These are phyloP conservation scores for Kwoniella newhampshirensis DNA, from an alignment of 768 basidiomycete species.

Conservation along the genomic window DNA sequence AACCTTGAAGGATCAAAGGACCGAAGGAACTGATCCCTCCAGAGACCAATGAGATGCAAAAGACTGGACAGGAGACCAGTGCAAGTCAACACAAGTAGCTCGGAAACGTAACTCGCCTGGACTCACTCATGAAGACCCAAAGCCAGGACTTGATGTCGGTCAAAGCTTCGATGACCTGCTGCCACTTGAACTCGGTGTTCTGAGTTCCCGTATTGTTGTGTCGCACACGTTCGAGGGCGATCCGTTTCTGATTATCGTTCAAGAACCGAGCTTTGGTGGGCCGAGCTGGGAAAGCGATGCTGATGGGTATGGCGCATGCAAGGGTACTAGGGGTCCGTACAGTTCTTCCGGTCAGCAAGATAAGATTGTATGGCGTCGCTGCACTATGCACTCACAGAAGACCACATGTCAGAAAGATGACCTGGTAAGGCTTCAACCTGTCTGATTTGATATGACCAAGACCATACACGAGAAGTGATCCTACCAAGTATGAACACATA, in stretches of 20 bases:
- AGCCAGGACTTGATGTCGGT: slow-evolving; percentile 57
- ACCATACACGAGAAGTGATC: slow-evolving; percentile 58
- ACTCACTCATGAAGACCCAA: slow-evolving; percentile 56
- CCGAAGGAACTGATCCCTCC: slow-evolving; percentile 58
- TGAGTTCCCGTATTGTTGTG: slow-evolving; percentile 40
- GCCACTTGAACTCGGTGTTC: slow-evolving; percentile 39
- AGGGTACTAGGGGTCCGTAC: slow-evolving; percentile 49
- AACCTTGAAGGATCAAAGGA: slow-evolving; percentile 57
- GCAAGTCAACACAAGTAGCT: too few relatives aligned
- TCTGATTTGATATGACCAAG: slow-evolving; percentile 56
- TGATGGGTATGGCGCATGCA: slow-evolving; percentile 15
- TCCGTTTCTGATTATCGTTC: slow-evolving; percentile 48
- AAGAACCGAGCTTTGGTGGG: slow-evolving; percentile 46
- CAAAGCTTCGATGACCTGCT: slow-evolving; percentile 39
- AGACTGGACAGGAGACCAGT: slow-evolving; percentile 28
- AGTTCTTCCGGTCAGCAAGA: slow-evolving; percentile 12
- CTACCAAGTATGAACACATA: slow-evolving; percentile 49
- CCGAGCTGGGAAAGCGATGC: slow-evolving; percentile 49
- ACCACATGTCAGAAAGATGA: slow-evolving; percentile 59
- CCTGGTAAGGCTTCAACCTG: slow-evolving; percentile 55
- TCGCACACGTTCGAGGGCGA: slow-evolving; percentile 39
- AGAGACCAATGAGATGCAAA: slow-evolving; percentile 28
- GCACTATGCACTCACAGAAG: slow-evolving; percentile 28
- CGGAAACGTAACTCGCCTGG: too few relatives aligned
- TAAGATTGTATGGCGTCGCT: background rate